These are phyloP conservation scores for Cyberlindnera bimundalis DNA, from an alignment of 805 yeast species.

Conservation along the genomic window DNA sequence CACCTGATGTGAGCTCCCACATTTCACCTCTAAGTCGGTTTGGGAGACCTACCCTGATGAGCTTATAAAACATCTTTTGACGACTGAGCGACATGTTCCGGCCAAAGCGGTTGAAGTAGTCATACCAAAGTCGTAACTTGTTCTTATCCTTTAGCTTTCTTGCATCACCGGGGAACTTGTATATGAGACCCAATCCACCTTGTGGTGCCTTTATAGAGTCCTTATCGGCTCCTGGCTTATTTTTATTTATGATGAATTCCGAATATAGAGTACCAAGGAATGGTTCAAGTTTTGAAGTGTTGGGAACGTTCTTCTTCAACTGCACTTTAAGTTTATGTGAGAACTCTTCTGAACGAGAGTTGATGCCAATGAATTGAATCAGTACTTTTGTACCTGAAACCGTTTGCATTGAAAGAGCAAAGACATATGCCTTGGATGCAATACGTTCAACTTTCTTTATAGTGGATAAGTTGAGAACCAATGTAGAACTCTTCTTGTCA, in stretches of 20 bases:
- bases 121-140: conserved; percentile 92
- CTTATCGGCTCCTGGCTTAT: conserved; percentile 30
- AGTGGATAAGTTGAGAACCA: conserved; percentile 71
- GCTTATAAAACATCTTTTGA: conserved; percentile 74
- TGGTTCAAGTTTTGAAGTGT: conserved; percentile 57
- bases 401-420: conserved; percentile 71
- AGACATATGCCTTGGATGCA: conserved; percentile 70
- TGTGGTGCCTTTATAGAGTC: conserved; percentile 51
- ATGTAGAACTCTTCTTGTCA: conserved; percentile 64
- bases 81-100: conserved; percentile 73
- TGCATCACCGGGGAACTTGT: conserved; percentile 89
- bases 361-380: conserved; percentile 73
- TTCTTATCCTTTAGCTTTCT: conserved; percentile 72
- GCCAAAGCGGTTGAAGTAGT: conserved; percentile 80
- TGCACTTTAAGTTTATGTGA: conserved; percentile 62
- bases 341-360: conserved; percentile 77
- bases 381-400: conserved; percentile 60
- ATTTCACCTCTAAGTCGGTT: conserved; percentile 91
- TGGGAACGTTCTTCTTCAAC: conserved; percentile 58
- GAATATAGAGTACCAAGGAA: conserved; percentile 77
- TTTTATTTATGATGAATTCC: conserved; percentile 69
- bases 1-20: conserved; percentile 92
- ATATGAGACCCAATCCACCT: conserved; percentile 84
- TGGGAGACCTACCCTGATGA: conserved; percentile 91
- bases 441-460: conserved; percentile 82